Evolutionary conservation across 2,329 filamentous ascomycete genomes (phyloP), one percentile per base, ranked within the genome.

Genomic region (Hymenoscyphus salicellus): DNA sequence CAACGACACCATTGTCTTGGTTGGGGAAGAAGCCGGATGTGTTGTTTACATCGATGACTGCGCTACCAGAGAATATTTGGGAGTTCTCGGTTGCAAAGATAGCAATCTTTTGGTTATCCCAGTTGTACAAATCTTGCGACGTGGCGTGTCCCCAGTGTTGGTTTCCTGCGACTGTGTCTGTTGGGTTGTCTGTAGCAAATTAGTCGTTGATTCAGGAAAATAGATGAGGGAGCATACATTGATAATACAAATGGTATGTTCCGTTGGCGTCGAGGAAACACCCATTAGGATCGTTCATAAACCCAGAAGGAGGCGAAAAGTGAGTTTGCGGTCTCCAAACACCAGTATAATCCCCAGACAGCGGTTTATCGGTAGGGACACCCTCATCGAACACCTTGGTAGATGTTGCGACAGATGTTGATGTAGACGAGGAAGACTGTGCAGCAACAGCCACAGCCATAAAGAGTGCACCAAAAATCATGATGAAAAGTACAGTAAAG

Each of bases 71-170:
- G 67, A 82, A 86, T 55, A 84, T 80, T 62, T 74, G 76, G 20
- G 81, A 72, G 32, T 79, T 77, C 0, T 79, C 77, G 6, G 63
- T 69, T 0, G 83, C 82, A 56, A 78, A 84, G 3, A 90, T 77
- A 10, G 86, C 86, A 67, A 89, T 85, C 5, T 83, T 82, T 70
- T 89, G 86, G 67, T 89, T 88, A 0, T 78, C 78, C 87, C 87
- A 90, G 65, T 84, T 82, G 70, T 86, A 88, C 1, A 89, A 76
- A 69, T 90, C 86, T 16, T 76, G 71, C 36, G 82, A 86, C 1
- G 86, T 89, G 2, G 86, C 86, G 70, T 89, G 87, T 10, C 87
- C 87, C 87, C 87, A 89, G 69, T 89, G 86, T 70, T 88, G 83
- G 65, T 87, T 85, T 1, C 85, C 85, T 5, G 78, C 82, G 0